Evolutionary conservation across 805 yeast species (phyloP), one percentile per base, ranked within the genome.

Genomic region (Teunomyces aglyptinius): DNA sequence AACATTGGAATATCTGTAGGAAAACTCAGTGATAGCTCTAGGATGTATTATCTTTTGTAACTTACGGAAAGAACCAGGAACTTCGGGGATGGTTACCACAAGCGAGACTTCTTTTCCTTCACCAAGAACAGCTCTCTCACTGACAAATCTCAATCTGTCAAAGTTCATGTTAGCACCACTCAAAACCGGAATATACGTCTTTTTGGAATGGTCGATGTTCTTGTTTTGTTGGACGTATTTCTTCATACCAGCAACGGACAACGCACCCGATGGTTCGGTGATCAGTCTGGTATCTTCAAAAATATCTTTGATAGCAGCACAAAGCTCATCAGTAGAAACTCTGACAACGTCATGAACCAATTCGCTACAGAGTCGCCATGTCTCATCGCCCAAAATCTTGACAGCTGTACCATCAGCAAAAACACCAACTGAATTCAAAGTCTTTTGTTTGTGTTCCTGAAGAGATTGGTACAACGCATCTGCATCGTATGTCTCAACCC

Each of bases 351-450:
- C 98, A 65, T 94, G 99, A n/a, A 95, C 88, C 49, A 79, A 78
- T 40, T 86, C 81, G 55, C 77, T 71, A 55, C 90, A 82, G 8
- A 92, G 77, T 58, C 94, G 77, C 75, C 89, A 94, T 10, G 96
- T 87, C 67, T 95, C 99, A 49, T 83, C 87, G 50, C 99, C 99
- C 18, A 89, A 75, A 20, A 84, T 65, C 60, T 83, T 87, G 36
- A 94, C 99, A 7, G 99, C 97, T 8, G 99, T 89, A 63, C 99
- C 99, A 65, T 94, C 99, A 18, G 99, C 99, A 68, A 94, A 94
- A 6, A 87, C 73, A n/a, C 99, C 99, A 3, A 91, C 98, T n/a
- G 76, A 71, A 19, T 74, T 65, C 43, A 95, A 74, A 2, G 73
- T 61, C 10, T 78, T 81, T 53, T 85, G 77, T 46, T 81, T 67